Conservation (phyloP, 768 basidiomycete species). For the Roridomyces roridus region DNA sequence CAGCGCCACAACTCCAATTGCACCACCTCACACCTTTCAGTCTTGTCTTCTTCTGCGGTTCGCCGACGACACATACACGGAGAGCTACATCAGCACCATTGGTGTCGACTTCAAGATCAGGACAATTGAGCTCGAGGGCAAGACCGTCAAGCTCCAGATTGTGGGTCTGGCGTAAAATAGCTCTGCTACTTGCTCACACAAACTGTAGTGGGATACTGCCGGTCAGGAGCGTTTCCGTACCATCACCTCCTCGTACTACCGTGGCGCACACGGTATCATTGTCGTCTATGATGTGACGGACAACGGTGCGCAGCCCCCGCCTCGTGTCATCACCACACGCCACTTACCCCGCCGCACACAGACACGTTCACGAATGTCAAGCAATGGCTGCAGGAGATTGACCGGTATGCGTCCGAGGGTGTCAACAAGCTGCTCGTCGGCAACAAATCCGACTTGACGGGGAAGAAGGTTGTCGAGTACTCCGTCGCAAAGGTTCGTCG, state of each 20-base stretch:
- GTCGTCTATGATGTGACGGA: slow-evolving; percentile 99
- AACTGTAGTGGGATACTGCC: slow-evolving; percentile 94
- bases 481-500: slow-evolving; percentile 74
- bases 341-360: slow-evolving; percentile 36
- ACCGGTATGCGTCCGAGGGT: slow-evolving; percentile 97
- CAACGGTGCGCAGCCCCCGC: slow-evolving; percentile 73
- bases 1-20: slow-evolving; percentile 8
- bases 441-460: slow-evolving; percentile 99
- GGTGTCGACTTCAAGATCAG: slow-evolving; percentile 99
- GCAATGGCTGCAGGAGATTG: slow-evolving; percentile 93
- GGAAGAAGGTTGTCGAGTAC: slow-evolving; percentile 86
- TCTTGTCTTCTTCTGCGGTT: slow-evolving; percentile 95
- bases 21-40: slow-evolving; percentile 69
- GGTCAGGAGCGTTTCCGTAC: slow-evolving; percentile 99
- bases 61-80: slow-evolving; percentile 99
- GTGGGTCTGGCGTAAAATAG: slow-evolving; percentile 51
- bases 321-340: not conserved
- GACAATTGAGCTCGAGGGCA: slow-evolving; percentile 97
- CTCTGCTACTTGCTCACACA: slow-evolving; percentile 8
- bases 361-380: slow-evolving; percentile 81
- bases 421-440: slow-evolving; percentile 99
- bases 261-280: slow-evolving; percentile 98
- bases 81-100: slow-evolving; percentile 98
- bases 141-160: slow-evolving; percentile 98
- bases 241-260: slow-evolving; percentile 98